phyloP scores from a whole-genome alignment of 23 red algal genomes.

The Agarophyton chilense region DNA sequence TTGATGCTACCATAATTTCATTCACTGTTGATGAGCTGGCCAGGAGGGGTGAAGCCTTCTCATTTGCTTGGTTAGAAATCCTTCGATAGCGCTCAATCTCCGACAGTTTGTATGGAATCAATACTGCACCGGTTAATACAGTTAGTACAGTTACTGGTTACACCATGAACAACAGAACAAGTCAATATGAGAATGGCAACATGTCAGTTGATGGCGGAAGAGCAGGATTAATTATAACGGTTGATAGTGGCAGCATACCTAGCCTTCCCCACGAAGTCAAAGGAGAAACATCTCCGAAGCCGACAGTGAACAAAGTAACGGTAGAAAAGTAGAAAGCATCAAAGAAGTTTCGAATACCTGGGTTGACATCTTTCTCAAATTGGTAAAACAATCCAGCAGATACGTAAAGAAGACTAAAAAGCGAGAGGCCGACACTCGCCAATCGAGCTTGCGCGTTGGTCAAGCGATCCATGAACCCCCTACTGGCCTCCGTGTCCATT shows the following conservation, averaged over 20 bases:
- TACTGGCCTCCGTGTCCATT: conserved; percentile 41
- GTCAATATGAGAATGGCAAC: not conserved
- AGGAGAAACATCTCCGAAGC: conserved; percentile 62
- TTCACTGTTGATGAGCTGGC: not conserved
- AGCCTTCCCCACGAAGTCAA: conserved; percentile 29
- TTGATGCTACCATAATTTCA: not conserved
- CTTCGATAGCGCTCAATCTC: conserved; percentile 45
- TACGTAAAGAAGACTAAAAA: conserved; percentile 67
- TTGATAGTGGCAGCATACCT: not conserved
- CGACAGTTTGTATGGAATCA: conserved; percentile 56
- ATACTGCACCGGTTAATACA: conserved; percentile 59
- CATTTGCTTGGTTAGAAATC: conserved; percentile 31
- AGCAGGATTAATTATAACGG: not conserved
- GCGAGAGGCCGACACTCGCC: conserved; percentile 35
- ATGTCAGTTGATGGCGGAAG: not conserved
- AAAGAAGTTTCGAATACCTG: conserved; percentile 54
- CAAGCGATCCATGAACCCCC: conserved; percentile 39
- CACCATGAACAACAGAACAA: not conserved
- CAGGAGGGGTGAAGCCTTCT: not conserved
- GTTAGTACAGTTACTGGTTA: conserved; percentile 56
- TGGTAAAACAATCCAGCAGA: conserved; percentile 74
- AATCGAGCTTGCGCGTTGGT: conserved; percentile 37
- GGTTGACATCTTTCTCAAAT: conserved; percentile 71
- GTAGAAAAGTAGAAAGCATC: conserved; percentile 74
- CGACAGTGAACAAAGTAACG: conserved; percentile 61